Conservation (phyloP, 805 yeast genomes). For the Yarrowia alimentaria region DNA sequence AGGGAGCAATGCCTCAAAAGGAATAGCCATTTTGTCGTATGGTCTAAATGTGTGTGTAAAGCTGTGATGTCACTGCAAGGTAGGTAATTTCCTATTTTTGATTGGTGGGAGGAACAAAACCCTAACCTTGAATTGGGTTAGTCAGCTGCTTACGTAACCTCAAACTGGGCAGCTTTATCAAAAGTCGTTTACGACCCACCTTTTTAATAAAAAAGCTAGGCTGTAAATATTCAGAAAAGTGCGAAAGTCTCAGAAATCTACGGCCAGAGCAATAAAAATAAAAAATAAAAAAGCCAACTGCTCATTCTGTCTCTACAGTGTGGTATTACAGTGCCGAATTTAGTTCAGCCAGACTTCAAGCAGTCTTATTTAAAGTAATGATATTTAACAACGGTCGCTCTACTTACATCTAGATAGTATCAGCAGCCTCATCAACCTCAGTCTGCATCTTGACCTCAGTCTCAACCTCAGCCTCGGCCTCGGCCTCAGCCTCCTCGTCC, state of each 20-base stretch:
- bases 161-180: no score
- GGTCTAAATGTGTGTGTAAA: slow-evolving; percentile 10
- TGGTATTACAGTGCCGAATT: no score
- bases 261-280: no score
- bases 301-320: no score
- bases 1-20: slow-evolving; percentile 66
- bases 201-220: no score
- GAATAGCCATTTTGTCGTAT: slow-evolving; percentile 43
- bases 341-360: no score
- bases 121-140: slow-evolving; percentile 5
- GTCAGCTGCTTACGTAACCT: background rate
- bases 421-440: slow-evolving; percentile 24
- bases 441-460: slow-evolving; percentile 20
- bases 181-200: no score
- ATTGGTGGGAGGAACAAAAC: slow-evolving; percentile 10
- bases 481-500: slow-evolving; percentile 61
- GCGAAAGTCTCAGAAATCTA: no score
- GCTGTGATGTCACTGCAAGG: slow-evolving; percentile 25
- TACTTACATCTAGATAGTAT: slow-evolving; percentile 1
- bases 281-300: no score
- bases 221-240: no score
- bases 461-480: slow-evolving; percentile 47
- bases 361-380: no score
- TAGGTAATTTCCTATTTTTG: slow-evolving; percentile 18
- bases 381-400: no score